A percentile compares a stretch with the other conserved stretches of the same genome.
Evolutionary conservation across 2,329 filamentous ascomycete genomes (phyloP).

Genomic region (Fusarium sp.): DNA sequence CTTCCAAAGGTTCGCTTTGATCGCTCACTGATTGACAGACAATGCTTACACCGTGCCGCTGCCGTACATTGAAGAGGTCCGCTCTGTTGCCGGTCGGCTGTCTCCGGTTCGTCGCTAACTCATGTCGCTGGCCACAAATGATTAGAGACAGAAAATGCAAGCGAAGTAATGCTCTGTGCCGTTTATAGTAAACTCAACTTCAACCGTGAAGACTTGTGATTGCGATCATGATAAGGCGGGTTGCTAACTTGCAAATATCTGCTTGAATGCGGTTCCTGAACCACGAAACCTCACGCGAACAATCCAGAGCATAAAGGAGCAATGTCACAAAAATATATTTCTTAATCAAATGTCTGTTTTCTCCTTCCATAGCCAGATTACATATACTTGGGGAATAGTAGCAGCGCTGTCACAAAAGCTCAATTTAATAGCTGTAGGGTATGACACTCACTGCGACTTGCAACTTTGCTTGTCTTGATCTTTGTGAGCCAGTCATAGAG

Average conservation of each 20-base stretch:
- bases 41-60: neutral
- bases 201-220: no score
- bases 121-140: neutral
- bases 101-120: neutral
- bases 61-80: no score
- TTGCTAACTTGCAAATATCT: no score
- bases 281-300: no score
- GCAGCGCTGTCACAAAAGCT: rapidly evolving
- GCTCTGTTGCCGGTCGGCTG: neutral
- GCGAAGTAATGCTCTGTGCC: neutral
- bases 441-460: rapidly evolving
- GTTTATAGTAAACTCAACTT: no score
- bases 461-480: rapidly evolving
- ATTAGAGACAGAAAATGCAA: neutral
- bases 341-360: no score
- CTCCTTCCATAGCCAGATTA: no score
- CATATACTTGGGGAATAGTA: no score
- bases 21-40: neutral
- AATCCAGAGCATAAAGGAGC: no score
- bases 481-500: rapidly evolving
- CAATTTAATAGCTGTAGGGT: neutral
- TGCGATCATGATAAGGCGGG: no score
- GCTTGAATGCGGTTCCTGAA: no score
- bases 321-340: no score
- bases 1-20: neutral